phyloP scores from a whole-genome alignment of 345 rosid species.

The Chamaenerion angustifolium region DNA sequence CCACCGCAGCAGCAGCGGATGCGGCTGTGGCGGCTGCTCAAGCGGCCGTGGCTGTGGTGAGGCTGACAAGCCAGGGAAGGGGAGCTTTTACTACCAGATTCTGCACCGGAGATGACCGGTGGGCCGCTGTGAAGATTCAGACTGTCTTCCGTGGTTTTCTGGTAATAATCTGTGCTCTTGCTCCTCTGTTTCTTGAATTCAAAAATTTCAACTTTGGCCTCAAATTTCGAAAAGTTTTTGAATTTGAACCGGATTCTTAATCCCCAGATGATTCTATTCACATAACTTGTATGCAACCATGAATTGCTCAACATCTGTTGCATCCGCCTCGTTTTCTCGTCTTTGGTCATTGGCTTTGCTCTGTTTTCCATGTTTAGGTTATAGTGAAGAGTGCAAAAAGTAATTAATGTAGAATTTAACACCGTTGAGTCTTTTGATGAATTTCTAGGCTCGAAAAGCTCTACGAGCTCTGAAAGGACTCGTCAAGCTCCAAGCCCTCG shows the following conservation, averaged over 20 bases:
- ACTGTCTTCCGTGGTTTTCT: slow-evolving; percentile 49
- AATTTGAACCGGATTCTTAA: too few species aligned
- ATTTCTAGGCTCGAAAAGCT: slow-evolving; percentile 56
- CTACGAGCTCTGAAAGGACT: slow-evolving; percentile 64
- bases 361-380: too few species aligned
- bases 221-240: too few species aligned
- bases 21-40: slow-evolving; percentile 47
- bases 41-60: slow-evolving; percentile 49
- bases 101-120: slow-evolving; percentile 20
- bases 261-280: too few species aligned
- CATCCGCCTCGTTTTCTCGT: too few species aligned
- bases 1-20: slow-evolving; percentile 47
- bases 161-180: slow-evolving; percentile 21
- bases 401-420: neutral
- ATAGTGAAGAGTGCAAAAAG: too few species aligned
- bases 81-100: slow-evolving; percentile 13
- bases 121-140: slow-evolving; percentile 53
- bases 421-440: neutral
- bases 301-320: too few species aligned
- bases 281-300: too few species aligned
- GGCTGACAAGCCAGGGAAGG: slow-evolving; percentile 41
- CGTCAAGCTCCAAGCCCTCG: slow-evolving; percentile 71
- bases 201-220: too few species aligned
- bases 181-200: too few species aligned
- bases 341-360: too few species aligned